Base-by-base conservation (phyloP, 768 basidiomycete genomes). In the Trametes maxima region DNA sequence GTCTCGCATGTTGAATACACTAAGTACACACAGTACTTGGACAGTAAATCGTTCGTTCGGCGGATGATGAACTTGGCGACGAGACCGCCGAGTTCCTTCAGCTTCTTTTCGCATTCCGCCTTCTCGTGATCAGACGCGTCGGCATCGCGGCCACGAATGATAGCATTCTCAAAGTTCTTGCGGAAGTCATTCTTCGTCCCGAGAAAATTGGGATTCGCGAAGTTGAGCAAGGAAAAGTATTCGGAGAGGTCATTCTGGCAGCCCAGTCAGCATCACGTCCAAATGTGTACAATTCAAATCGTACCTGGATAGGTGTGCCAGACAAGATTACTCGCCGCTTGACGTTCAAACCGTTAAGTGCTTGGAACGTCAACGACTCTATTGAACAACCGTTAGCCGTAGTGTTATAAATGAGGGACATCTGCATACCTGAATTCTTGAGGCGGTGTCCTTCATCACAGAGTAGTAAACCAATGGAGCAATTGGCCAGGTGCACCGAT, bases 401-500 rank as follows among this genome's bases (percentile, higher is more conserved):
- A 1, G n/a, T 12, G 19, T 16, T n/a, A 12, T 22, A 22, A 1
- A 7, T 13, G 16, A 51, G 11, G 16, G 37, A 5, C 12, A 44
- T 42, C 25, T 35, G 12, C 79, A 54, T 65, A 92, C 95, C 92
- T 48, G 92, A 92, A 71, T 99, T 99, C 78, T 99, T 99, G 60
- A 99, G 78, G 52, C 96, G 81, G 77, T 99, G 96, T 4, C 96
- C 96, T 77, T 99, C 96, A 68, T 99, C 96, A 63, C 94, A 96
- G 33, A 99, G 84, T n/a, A 99, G 76, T 16, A 99, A 75, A 2
- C 97, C 97, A 48, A 99, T 91, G 53, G 80, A 86, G 64, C 91
- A 93, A 58, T 82, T 84, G 3, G 87, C 86, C 12, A 98, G 80
- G 68, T 95, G 85, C 0, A 75, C 85, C 8, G 87, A 82, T 13